Conservation (phyloP, 192 early-diverging fungal species). For the Powellomyces hirtus region DNA sequence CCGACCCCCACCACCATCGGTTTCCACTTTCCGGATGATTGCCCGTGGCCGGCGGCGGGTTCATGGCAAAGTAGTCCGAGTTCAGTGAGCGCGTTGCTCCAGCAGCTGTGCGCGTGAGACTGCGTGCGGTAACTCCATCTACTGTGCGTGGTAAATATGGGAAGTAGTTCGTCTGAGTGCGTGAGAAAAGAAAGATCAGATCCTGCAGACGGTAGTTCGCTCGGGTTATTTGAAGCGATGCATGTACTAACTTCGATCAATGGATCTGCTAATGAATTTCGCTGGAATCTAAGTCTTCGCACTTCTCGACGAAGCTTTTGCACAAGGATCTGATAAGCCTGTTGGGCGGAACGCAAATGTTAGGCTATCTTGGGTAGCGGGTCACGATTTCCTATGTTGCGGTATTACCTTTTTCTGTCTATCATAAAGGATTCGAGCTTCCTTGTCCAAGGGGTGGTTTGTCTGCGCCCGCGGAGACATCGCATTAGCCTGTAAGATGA, state of each 20-base stretch:
- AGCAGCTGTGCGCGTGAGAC: slow-evolving; percentile 23
- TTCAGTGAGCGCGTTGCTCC: slow-evolving; percentile 31
- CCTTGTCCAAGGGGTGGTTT: slow-evolving; percentile 36
- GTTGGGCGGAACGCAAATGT: background rate
- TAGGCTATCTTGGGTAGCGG: background rate
- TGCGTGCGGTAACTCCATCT: slow-evolving; percentile 30
- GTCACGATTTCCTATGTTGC: too few relatives aligned
- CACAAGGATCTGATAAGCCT: slow-evolving; percentile 51
- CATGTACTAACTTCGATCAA: slow-evolving; percentile 45
- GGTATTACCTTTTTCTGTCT: slow-evolving; percentile 50
- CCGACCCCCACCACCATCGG: slow-evolving; percentile 51
- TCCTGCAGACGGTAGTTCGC: too few relatives aligned
- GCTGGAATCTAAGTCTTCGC: slow-evolving; percentile 45
- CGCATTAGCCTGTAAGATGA: background rate
- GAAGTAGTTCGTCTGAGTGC: slow-evolving; percentile 38
- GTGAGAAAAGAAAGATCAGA: slow-evolving; percentile 15
- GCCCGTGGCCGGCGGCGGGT: slow-evolving; percentile 48
- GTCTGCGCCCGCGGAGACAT: slow-evolving; percentile 11
- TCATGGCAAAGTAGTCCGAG: slow-evolving; percentile 43
- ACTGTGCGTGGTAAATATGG: slow-evolving; percentile 43
- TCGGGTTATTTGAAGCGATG: too few relatives aligned
- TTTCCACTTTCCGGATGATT: slow-evolving; percentile 52
- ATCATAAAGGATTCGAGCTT: slow-evolving; percentile 39
- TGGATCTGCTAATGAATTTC: slow-evolving; percentile 46
- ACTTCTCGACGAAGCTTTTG: slow-evolving; percentile 44